Conservation (phyloP, 352 stramenopile species). For the Peronospora farinosa region DNA sequence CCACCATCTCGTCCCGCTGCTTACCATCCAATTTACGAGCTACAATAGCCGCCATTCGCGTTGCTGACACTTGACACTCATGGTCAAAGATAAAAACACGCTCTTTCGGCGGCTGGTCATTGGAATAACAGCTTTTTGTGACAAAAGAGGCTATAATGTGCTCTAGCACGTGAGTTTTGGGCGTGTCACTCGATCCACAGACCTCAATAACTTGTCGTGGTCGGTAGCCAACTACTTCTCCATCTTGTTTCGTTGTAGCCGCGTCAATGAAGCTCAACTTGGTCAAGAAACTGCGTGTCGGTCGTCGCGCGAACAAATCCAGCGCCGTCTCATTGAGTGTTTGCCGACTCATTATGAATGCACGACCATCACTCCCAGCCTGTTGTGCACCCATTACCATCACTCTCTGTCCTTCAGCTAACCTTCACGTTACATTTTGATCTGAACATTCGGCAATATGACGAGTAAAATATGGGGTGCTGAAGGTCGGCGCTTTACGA, state of each 20-base stretch:
- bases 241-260: slow-evolving; percentile 20
- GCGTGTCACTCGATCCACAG: slow-evolving; percentile 33
- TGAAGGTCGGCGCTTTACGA: too few species aligned
- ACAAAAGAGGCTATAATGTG: slow-evolving; percentile 57
- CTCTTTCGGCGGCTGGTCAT: slow-evolving; percentile 22
- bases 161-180: slow-evolving; percentile 42
- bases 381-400: too few species aligned
- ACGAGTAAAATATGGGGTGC: too few species aligned
- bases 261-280: slow-evolving; percentile 50
- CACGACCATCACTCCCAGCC: too few species aligned
- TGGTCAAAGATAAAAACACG: slow-evolving; percentile 66
- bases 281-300: slow-evolving; percentile 45
- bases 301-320: slow-evolving; percentile 60
- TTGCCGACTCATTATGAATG: slow-evolving; percentile 12
- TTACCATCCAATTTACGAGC: slow-evolving; percentile 6
- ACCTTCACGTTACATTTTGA: slow-evolving; percentile 5
- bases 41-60: slow-evolving; percentile 9
- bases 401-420: too few species aligned
- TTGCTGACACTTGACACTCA: slow-evolving; percentile 37
- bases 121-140: slow-evolving; percentile 23
- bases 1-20: slow-evolving; percentile 11
- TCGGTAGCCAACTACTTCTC: slow-evolving; percentile 32
- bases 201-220: slow-evolving; percentile 62
- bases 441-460: slow-evolving; percentile 5
- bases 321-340: slow-evolving; percentile 61